These are phyloP conservation scores for Fusarium sp. DNA, from an alignment of 2,329 filamentous ascomycete genomes.

Conservation along the genomic window DNA sequence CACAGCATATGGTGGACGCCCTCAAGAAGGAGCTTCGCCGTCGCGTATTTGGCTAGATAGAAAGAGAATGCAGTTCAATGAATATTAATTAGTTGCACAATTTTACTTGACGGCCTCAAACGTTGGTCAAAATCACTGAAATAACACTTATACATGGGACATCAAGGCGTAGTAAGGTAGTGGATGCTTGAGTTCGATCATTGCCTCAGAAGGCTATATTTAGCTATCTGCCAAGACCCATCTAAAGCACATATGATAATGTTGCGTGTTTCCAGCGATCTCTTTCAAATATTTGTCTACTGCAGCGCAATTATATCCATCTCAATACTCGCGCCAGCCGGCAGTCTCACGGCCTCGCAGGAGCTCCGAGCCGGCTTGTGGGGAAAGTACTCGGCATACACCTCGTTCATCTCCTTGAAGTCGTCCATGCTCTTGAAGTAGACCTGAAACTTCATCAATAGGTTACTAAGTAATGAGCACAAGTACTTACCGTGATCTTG, in stretches of 20 bases:
- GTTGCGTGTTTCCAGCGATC: no score
- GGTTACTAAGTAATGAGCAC: background rate
- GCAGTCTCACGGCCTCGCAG: constrained; percentile 26
- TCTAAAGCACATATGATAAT: no score
- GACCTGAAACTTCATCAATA: background rate
- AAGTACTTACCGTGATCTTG: constrained; percentile 65
- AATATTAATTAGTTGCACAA: background rate
- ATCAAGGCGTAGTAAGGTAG: no score
- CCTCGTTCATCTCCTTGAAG: constrained; percentile 34
- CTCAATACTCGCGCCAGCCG: constrained; percentile 30
- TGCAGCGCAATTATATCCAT: constrained; percentile 36
- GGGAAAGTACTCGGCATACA: constrained; percentile 37
- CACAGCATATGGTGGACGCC: constrained; percentile 43
- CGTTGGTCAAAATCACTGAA: no score
- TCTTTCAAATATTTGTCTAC: background rate
- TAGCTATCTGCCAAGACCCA: no score
- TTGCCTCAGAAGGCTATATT: no score
- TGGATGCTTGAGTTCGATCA: no score
- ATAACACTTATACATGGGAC: no score
- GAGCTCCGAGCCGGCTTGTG: constrained; percentile 34
- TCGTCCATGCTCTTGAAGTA: constrained; percentile 32
- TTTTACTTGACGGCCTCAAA: no score
- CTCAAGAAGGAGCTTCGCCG: constrained; percentile 47
- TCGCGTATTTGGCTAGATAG: constrained; percentile 41
- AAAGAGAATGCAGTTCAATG: background rate